Evolutionary conservation across 2,329 filamentous ascomycete species (phyloP).

Genomic region (Coniochaeta prunicola): DNA sequence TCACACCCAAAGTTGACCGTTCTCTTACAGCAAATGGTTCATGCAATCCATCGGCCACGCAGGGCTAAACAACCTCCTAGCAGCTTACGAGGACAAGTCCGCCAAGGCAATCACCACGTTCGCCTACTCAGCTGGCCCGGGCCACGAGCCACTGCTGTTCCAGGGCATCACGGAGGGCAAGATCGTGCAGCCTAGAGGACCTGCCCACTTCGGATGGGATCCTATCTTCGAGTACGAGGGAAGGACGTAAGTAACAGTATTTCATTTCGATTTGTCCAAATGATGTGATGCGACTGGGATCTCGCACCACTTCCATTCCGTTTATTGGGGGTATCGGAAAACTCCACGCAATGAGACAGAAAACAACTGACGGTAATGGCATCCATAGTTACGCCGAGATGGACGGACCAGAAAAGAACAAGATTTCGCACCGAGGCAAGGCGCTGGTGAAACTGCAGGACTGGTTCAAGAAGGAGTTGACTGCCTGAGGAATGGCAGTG

Average conservation of each 20-base stretch:
- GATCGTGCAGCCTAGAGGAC: conserved; percentile 79
- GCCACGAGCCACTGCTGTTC: conserved; percentile 77
- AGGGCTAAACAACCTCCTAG: conserved; percentile 84
- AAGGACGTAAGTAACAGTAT: conserved; percentile 53
- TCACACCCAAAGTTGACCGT: neutral
- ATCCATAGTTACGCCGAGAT: conserved; percentile 75
- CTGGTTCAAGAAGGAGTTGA: conserved; percentile 57
- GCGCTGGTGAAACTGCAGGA: conserved; percentile 80
- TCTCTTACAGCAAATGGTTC: conserved; percentile 78
- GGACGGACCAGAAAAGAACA: conserved; percentile 81
- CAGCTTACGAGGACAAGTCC: conserved; percentile 82
- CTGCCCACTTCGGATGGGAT: conserved; percentile 87
- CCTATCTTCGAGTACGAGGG: conserved; percentile 92
- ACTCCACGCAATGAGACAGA: neutral
- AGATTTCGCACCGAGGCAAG: conserved; percentile 82
- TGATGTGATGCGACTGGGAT: neutral
- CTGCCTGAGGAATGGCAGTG: conserved; percentile 6
- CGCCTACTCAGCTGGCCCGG: conserved; percentile 81
- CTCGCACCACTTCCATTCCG: neutral
- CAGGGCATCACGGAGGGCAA: conserved; percentile 81
- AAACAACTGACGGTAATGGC: neutral
- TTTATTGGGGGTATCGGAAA: neutral
- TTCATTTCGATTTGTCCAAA: neutral
- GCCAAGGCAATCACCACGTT: conserved; percentile 95
- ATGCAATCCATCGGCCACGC: conserved; percentile 73